Percentiles rank a stretch among this genome's conserved stretches.
phyloP scores from a whole-genome alignment of 495 filamentous ascomycete species.

The Penicillium angulare region DNA sequence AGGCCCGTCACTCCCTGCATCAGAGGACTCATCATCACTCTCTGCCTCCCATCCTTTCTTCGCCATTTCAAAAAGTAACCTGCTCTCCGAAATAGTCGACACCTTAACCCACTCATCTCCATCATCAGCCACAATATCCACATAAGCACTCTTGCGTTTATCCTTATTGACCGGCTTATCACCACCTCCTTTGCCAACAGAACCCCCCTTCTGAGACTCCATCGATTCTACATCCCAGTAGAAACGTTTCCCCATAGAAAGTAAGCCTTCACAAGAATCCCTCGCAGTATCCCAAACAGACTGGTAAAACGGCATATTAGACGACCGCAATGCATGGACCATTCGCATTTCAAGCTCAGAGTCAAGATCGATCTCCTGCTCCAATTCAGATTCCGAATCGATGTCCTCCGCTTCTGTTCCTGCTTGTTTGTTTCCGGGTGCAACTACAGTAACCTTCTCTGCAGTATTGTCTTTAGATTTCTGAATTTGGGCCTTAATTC shows the following conservation, averaged over 20 bases:
- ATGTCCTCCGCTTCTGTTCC: too few relatives aligned
- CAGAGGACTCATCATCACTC: slow-evolving; percentile 35
- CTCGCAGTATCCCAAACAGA: slow-evolving; percentile 56
- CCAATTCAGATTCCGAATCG: background rate
- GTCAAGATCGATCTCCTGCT: slow-evolving; percentile 7
- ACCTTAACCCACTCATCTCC: slow-evolving; percentile 62
- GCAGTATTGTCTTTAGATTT: slow-evolving; percentile 1
- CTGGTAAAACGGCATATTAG: slow-evolving; percentile 57
- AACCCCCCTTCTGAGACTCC: slow-evolving; percentile 11
- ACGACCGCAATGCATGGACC: slow-evolving; percentile 51
- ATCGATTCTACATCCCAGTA: slow-evolving; percentile 43
- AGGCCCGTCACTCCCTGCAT: slow-evolving; percentile 27
- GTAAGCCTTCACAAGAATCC: slow-evolving; percentile 44
- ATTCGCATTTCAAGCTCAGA: slow-evolving; percentile 25
- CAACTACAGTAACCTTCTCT: too few relatives aligned
- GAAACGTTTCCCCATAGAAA: slow-evolving; percentile 52
- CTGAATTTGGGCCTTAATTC: slow-evolving; percentile 13
- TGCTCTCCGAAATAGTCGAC: slow-evolving; percentile 55
- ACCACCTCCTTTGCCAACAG: slow-evolving; percentile 11
- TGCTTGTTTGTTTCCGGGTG: background rate
- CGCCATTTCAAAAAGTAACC: slow-evolving; percentile 61
- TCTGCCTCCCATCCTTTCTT: slow-evolving; percentile 58
- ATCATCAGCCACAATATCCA: slow-evolving; percentile 53
- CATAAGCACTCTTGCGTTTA: slow-evolving; percentile 43
- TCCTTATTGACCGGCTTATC: slow-evolving; percentile 31